Base-by-base conservation (phyloP, 805 yeast genomes). In the Metschnikowia aberdeeniae region DNA sequence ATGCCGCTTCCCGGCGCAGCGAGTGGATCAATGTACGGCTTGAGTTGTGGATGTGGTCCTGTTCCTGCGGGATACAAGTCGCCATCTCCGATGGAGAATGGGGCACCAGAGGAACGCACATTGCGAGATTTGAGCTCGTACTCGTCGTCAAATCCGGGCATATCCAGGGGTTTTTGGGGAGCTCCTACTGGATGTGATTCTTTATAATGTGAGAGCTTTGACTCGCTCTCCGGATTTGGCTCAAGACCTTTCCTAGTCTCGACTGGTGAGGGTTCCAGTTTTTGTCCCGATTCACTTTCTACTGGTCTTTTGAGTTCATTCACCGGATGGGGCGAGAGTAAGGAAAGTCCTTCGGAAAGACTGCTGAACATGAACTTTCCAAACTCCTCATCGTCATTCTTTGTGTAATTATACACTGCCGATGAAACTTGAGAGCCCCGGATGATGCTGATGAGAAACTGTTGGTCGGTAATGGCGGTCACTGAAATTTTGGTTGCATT, bases 71-170 rank as follows among this genome's bases (percentile, higher is more conserved):
- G 84, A 47, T 75, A 66, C 35, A 78, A 60, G 56, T 81, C 86
- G 10, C 67, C 57, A 28, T 71, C 75, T 0, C 85, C 86, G 32
- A 77, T 67, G 0, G 68, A 43, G 5, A 71, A 68, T 14, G 51
- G 48, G 20, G 44, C 50, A 28, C 40, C 17, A 17, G 34, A 19
- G n/a, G 46, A 31, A 12, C 28, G 26, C 34, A 37, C 8, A 10
- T 30, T 36, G 5, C 50, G 43, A 29, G 29, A 27, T 24, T 45
- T 44, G 30, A 69, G 57, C 52, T 78, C 77, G 42, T 70, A 72
- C 50, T 79, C 84, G 54, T 76, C 80, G 20, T 76, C 80, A 47
- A 76, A 79, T 29, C 67, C 77, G 1, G 83, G 83, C 59, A 76
- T 69, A 51, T 72, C 76, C 17, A 53, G 42, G 2, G 72, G 68